Conservation (phyloP, 2,329 filamentous ascomycete species). For the Albifimbria verrucaria region DNA sequence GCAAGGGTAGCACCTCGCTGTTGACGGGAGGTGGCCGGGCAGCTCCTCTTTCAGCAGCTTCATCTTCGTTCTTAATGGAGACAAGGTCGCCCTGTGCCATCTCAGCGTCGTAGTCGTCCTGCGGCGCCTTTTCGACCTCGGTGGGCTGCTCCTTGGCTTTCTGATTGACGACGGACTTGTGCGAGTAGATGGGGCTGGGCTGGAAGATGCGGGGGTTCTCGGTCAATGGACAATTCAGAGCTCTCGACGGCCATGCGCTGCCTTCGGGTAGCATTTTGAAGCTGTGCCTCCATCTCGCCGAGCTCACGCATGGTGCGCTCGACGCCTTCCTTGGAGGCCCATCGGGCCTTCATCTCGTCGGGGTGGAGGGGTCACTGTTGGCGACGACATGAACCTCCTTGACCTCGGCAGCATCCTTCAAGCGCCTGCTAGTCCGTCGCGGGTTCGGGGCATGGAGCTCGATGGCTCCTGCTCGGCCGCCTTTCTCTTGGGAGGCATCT, state of each 20-base stretch:
- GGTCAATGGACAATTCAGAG: constrained; percentile 24
- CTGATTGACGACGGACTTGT: constrained; percentile 3
- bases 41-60: constrained; percentile 32
- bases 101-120: constrained; percentile 19
- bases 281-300: constrained; percentile 45
- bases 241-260: constrained; percentile 46
- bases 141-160: constrained; percentile 5
- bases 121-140: constrained; percentile 14
- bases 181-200: constrained; percentile 8
- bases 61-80: constrained; percentile 15
- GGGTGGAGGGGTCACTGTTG: background rate
- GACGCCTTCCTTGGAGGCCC: constrained; percentile 24
- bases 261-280: constrained; percentile 39
- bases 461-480: background rate
- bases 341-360: background rate
- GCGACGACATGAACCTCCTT: background rate
- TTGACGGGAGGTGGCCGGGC: constrained; percentile 72
- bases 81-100: constrained; percentile 15
- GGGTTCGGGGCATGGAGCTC: background rate
- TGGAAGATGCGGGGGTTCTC: background rate
- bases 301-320: constrained; percentile 41
- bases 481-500: background rate
- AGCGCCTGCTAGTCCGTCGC: background rate
- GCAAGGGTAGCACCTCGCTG: constrained; percentile 77
- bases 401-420: background rate